These are phyloP conservation scores for Liquidambar formosana DNA, from an alignment of 164 flowering plant genomes.

Conservation along the genomic window DNA sequence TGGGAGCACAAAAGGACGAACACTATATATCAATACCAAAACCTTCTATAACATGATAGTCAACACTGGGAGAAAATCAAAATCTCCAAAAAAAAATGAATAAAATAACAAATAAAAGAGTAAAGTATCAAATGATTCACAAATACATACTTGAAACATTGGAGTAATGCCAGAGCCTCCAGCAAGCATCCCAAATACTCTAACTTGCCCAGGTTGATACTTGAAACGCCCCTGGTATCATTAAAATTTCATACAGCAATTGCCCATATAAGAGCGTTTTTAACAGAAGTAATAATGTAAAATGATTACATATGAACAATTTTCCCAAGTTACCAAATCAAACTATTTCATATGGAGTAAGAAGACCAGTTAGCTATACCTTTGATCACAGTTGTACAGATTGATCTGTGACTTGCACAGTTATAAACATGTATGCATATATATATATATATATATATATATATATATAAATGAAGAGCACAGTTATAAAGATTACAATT, in stretches of 20 bases:
- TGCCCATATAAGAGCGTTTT: background rate
- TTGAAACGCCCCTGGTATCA: conserved; percentile 79
- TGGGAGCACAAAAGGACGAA: background rate
- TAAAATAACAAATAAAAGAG: background rate
- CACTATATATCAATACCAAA: conserved; percentile 2
- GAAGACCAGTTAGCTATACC: background rate
- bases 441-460: too few relatives aligned
- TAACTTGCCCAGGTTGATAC: conserved; percentile 87
- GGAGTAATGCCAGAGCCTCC: conserved; percentile 99
- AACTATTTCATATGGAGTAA: too few relatives aligned
- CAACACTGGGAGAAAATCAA: background rate
- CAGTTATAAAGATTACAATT: too few relatives aligned
- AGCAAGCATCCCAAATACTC: conserved; percentile 98
- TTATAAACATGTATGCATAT: too few relatives aligned
- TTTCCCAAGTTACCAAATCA: background rate
- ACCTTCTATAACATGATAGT: background rate
- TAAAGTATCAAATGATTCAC: background rate
- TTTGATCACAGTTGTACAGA: background rate
- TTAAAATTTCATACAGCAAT: conserved; percentile 2
- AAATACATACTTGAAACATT: conserved; percentile 78
- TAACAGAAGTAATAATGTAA: background rate
- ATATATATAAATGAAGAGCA: too few relatives aligned
- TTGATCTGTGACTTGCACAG: too few relatives aligned
- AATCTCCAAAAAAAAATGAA: background rate
- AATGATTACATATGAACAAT: background rate